Evolutionary conservation across 2,329 filamentous ascomycete genomes (phyloP).

Genomic region (Pestalotiopsis sp.): DNA sequence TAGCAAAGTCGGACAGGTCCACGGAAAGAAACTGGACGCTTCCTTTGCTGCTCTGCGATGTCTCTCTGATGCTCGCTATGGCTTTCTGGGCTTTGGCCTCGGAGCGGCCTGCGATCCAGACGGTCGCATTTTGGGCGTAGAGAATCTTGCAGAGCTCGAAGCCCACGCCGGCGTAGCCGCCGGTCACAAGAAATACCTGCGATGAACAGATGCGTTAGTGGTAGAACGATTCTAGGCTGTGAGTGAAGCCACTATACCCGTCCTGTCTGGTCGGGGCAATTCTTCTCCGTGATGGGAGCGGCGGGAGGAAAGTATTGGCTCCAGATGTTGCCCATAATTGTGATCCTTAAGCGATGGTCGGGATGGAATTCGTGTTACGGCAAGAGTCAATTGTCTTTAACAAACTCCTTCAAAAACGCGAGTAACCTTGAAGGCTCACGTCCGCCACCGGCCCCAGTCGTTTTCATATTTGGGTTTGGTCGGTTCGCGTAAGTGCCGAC

Average conservation of each 20-base stretch:
- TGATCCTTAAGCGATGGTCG: not conserved
- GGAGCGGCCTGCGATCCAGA: constrained; percentile 39
- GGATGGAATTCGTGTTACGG: too few species aligned
- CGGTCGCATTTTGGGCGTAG: constrained; percentile 29
- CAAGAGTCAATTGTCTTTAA: too few species aligned
- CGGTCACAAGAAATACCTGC: constrained; percentile 22
- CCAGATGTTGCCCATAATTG: constrained; percentile 25
- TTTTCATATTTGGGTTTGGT: too few species aligned
- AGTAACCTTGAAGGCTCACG: too few species aligned
- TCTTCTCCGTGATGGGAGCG: constrained; percentile 25
- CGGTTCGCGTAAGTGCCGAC: not conserved
- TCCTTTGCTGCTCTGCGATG: constrained; percentile 16
- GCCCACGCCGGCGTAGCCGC: constrained; percentile 16
- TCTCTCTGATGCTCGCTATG: constrained; percentile 24
- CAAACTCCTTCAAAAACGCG: too few species aligned
- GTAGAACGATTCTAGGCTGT: not conserved
- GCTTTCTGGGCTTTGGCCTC: constrained; percentile 25
- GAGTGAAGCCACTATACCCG: constrained; percentile 17
- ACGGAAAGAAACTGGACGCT: constrained; percentile 30
- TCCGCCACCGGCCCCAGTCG: too few species aligned
- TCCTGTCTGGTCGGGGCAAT: constrained; percentile 26
- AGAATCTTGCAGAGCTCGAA: constrained; percentile 15
- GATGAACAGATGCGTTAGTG: not conserved
- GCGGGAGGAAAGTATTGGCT: constrained; percentile 26
- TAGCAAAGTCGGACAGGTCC: constrained; percentile 32